Conservation (phyloP, 805 yeast genomes). For the Torulaspora indica region DNA sequence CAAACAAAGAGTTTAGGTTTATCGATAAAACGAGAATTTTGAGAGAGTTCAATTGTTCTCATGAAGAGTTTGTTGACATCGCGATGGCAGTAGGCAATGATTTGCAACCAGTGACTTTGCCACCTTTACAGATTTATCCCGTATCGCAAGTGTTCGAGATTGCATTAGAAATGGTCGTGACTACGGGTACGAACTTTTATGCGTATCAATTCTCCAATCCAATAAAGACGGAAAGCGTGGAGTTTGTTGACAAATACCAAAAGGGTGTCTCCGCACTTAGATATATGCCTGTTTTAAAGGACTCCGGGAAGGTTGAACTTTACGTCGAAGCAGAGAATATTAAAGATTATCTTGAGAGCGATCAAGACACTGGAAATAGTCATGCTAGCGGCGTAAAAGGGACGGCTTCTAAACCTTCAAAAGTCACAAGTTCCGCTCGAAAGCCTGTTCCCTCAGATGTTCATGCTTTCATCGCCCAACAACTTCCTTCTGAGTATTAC, state of each 20-base stretch:
- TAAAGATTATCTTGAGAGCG: slow-evolving; percentile 1
- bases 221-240: slow-evolving; percentile 37
- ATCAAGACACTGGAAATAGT: slow-evolving; percentile 2
- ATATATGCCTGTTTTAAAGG: slow-evolving; percentile 68
- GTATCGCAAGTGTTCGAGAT: slow-evolving; percentile 33
- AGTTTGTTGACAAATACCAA: slow-evolving; percentile 46
- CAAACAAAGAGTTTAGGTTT: slow-evolving; percentile 59
- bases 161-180: slow-evolving; percentile 39
- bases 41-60: slow-evolving; percentile 53
- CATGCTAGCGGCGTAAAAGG: background rate
- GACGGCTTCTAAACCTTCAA: slow-evolving; percentile 1
- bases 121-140: slow-evolving; percentile 39
- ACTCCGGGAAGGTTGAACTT: slow-evolving; percentile 64
- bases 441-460: slow-evolving; percentile 62
- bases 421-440: slow-evolving; percentile 14
- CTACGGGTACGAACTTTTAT: slow-evolving; percentile 43
- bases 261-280: slow-evolving; percentile 65
- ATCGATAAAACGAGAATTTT: slow-evolving; percentile 57
- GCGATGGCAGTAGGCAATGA: slow-evolving; percentile 75
- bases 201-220: slow-evolving; percentile 43
- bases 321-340: slow-evolving; percentile 39
- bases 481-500: slow-evolving; percentile 79
- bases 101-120: slow-evolving; percentile 61
- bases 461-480: slow-evolving; percentile 75
- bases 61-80: slow-evolving; percentile 68